Evolutionary conservation across 257 asterid genomes (phyloP), one percentile per base, ranked within the genome.

Genomic region (Solanum paucissectum): DNA sequence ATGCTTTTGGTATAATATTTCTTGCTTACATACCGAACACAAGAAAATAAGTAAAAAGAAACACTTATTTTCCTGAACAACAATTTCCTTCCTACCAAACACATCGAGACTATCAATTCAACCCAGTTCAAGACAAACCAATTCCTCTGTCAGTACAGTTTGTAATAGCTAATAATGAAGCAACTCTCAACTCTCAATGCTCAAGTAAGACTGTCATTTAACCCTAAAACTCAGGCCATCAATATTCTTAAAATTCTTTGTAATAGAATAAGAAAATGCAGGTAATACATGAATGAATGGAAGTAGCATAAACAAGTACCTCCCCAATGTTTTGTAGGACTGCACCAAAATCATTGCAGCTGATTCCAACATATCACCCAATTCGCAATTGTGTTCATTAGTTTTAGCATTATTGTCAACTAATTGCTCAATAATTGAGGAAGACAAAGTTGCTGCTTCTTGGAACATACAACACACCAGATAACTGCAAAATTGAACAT

Each of bases 321-420:
- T 94, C 86, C 89, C 90, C 60, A 90, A 89, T 44, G 92, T 94
- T 83, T 93, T 92, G 92, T 88, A 87, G 74, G 99, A 95, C 89
- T 95, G 99, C 58, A 94, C 98, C 82, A 95, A 87, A 89, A 94
- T 95, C 99, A 96, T 96, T 27, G 95, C 98, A 38, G 98, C 94
- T 69, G 98, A 94, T 92, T 95, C 98, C 93, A 92, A 86, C 98
- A 94, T 90, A 77, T 92, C 96, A 60, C 77, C 89, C 89, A 92
- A 87, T 44, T 92, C 95, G 88, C 85, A 86, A 83, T 64, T 72
- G 86, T 89, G 90, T 73, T 86, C 85, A 79, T 81, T 86, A 42
- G 29, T 60, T 21, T 76, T 37, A 87, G 81, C 34, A 88, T 79
- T 72, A 7, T 33, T 89, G 84, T 79, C 90, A 38, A 89, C 85